A percentile compares a stretch with the other conserved stretches of the same genome.
Evolutionary conservation across 176 grass and related monocot genomes (phyloP).

Genomic region (Luzula sylvatica): DNA sequence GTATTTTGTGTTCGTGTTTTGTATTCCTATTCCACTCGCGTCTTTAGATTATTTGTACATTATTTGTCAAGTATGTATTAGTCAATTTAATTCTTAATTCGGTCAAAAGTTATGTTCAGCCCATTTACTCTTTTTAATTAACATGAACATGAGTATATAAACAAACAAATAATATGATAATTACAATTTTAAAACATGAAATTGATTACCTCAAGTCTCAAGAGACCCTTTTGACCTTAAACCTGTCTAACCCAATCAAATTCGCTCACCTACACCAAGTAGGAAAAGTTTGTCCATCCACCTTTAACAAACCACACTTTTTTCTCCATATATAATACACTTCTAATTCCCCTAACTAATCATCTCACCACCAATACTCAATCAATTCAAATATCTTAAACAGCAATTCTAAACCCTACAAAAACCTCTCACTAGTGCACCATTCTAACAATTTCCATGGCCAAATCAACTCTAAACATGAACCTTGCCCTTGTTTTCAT

Average conservation of each 20-base stretch:
- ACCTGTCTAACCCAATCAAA: neutral
- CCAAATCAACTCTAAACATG: neutral
- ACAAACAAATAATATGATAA: too few species aligned
- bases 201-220: too few species aligned
- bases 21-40: too few species aligned
- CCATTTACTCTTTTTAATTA: too few species aligned
- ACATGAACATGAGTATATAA: too few species aligned
- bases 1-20: too few species aligned
- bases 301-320: neutral
- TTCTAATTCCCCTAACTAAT: constrained; percentile 12
- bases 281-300: constrained; percentile 31
- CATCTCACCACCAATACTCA: constrained; percentile 23
- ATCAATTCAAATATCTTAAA: neutral
- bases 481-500: neutral
- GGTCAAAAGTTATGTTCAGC: too few species aligned
- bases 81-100: too few species aligned
- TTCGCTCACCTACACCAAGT: constrained; percentile 21
- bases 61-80: too few species aligned
- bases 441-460: constrained; percentile 7
- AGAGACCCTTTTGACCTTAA: too few species aligned
- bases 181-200: too few species aligned
- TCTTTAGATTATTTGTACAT: too few species aligned
- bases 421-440: neutral
- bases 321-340: neutral
- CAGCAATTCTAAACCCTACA: neutral